A percentile compares a stretch with the other conserved stretches of the same genome.
These are phyloP conservation scores for Euphorbia tirucalli DNA, from an alignment of 345 rosid genomes.

Conservation along the genomic window DNA sequence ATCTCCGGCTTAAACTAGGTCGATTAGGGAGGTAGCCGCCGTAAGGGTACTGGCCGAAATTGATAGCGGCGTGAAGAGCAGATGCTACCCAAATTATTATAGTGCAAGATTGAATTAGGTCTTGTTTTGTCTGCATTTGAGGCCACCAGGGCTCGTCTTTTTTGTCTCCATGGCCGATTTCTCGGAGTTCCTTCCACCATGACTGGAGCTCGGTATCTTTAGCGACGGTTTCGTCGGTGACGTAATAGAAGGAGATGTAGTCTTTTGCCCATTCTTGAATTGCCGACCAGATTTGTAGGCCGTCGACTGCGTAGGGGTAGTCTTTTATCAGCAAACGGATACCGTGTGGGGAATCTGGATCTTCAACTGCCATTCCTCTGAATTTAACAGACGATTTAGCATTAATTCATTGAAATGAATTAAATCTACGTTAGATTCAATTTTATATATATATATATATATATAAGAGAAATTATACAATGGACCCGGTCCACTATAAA, in stretches of 20 bases:
- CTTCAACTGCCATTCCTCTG: conserved; percentile 48
- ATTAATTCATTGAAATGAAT: neutral
- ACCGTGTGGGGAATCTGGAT: conserved; percentile 31
- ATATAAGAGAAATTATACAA: too few species aligned
- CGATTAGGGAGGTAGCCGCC: conserved; percentile 47
- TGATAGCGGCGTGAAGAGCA: conserved; percentile 46
- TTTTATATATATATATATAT: too few species aligned
- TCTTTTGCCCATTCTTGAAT: conserved; percentile 43
- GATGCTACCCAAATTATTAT: conserved; percentile 45
- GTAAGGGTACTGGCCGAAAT: conserved; percentile 46
- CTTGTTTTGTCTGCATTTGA: conserved; percentile 33
- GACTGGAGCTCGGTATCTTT: conserved; percentile 38
- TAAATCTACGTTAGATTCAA: too few species aligned
- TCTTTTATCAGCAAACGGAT: conserved; percentile 33
- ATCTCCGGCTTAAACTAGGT: conserved; percentile 41
- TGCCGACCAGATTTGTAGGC: conserved; percentile 47
- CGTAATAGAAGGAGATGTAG: conserved; percentile 40
- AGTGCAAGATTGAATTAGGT: conserved; percentile 36
- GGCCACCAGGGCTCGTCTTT: conserved; percentile 48
- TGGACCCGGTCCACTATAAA: too few species aligned
- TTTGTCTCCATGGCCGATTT: conserved; percentile 43
- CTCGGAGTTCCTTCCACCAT: conserved; percentile 46
- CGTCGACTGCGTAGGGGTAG: conserved; percentile 51
- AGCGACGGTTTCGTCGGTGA: conserved; percentile 26
- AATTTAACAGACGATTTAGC: neutral